Evolutionary conservation across 345 rosid genomes (phyloP), one percentile per base, ranked within the genome.

Genomic region (Lenwebbia sp.): DNA sequence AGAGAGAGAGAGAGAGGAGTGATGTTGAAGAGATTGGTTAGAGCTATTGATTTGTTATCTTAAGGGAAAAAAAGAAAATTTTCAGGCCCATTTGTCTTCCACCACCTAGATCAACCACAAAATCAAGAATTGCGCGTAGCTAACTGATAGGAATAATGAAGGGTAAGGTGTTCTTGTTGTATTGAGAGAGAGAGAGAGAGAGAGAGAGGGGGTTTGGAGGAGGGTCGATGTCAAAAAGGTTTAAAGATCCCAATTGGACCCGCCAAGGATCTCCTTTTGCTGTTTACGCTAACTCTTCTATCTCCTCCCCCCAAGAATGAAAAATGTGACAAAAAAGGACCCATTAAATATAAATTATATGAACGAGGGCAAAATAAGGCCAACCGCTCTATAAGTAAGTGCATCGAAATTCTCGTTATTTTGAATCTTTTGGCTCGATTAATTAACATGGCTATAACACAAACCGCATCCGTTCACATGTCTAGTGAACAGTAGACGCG

Each of bases 181-280:
- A 47, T 28, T 60, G 75, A 62, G 41, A 30, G 74, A n/a, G 70
- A 58, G 70, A 70, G 70, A 52, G n/a, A 15, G 51, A 23, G 62
- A 62, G 84, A 37, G 52, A 49, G 84, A 57, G 81, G 28, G 58
- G 13, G 51, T 70, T 70, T 70, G 94, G 93, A 90, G 91, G 82
- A 30, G 89, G 65, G 96, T 92, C 90, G 41, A 87, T 85, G 84
- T 91, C 92, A 88, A 85, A 88, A 89, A 86, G 78, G 78, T 70
- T 81, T 86, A 57, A 83, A 86, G 89, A 92, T 91, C 94, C 89
- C 12, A 56, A 84, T 47, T 83, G 92, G 92, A 86, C 88, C 95
- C 94, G 86, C 54, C 88, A 23, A 52, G 91, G 91, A 94, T 92
- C 92, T 89, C 86, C 92, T 90, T 94, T 92, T 87, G 87, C 91